Conservation (phyloP, 306 rosid genomes). For the Fragaria iinumae region DNA sequence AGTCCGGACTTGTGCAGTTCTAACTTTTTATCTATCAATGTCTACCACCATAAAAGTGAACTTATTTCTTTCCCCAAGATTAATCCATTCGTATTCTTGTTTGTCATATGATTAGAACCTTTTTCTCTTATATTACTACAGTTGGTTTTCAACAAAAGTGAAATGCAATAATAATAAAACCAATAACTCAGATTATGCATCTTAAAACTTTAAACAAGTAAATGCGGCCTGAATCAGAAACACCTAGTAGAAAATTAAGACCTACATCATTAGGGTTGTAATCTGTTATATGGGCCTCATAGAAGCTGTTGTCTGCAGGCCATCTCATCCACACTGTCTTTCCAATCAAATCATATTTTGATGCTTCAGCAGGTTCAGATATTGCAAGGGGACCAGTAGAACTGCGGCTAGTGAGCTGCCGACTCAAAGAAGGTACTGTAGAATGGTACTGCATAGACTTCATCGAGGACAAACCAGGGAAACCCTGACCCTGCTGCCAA, state of each 20-base stretch:
- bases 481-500: slow-evolving; percentile 54
- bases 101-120: not conserved
- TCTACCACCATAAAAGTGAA: not conserved
- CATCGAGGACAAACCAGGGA: slow-evolving; percentile 55
- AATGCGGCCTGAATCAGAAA: slow-evolving; percentile 6
- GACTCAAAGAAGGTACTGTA: slow-evolving; percentile 48
- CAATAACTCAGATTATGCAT: not conserved
- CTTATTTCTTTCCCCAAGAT: not conserved
- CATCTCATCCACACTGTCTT: slow-evolving; percentile 93
- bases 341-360: slow-evolving; percentile 60
- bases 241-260: slow-evolving; percentile 12
- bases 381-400: slow-evolving; percentile 51
- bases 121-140: not conserved
- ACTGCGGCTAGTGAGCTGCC: slow-evolving; percentile 56
- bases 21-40: not conserved
- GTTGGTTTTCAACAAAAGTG: not conserved
- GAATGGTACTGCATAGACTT: slow-evolving; percentile 53
- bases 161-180: not conserved
- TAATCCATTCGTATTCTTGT: not conserved
- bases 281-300: slow-evolving; percentile 85
- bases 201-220: slow-evolving; percentile 6
- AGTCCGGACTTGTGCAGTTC: not conserved
- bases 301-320: slow-evolving; percentile 94
- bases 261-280: slow-evolving; percentile 68
- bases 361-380: slow-evolving; percentile 48